phyloP scores from a whole-genome alignment of 495 filamentous ascomycete genomes.

The Cryomyces minteri region DNA sequence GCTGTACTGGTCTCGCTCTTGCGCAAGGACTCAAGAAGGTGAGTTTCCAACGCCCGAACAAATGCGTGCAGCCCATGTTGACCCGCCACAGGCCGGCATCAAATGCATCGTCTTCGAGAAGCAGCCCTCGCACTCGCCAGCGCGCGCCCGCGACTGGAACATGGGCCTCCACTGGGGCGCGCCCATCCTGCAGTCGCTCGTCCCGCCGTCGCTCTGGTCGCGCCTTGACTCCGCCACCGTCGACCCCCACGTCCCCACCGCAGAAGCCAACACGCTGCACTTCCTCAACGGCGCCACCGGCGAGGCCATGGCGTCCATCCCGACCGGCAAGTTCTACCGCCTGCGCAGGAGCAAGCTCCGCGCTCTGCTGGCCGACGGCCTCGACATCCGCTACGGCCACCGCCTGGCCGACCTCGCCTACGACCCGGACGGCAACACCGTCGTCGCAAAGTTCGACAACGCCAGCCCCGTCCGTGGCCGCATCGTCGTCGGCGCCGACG shows the following conservation, averaged over 20 bases:
- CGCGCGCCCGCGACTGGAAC: constrained; percentile 2
- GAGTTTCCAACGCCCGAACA: too few species aligned
- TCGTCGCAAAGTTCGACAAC: constrained; percentile 8
- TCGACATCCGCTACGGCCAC: background rate
- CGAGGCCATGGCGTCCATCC: background rate
- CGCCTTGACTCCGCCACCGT: constrained; percentile 1
- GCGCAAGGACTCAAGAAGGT: too few species aligned
- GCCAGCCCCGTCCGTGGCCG: constrained; percentile 5
- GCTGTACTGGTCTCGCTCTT: too few species aligned
- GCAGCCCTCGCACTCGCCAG: too few species aligned
- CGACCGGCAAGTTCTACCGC: background rate
- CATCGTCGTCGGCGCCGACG: constrained; percentile 12
- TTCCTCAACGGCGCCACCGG: background rate
- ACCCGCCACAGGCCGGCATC: too few species aligned
- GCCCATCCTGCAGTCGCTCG: background rate
- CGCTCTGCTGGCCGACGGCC: background rate
- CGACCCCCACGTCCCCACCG: background rate
- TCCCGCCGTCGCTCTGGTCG: constrained; percentile 1
- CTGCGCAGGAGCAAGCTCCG: constrained; percentile 1
- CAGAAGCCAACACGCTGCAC: background rate
- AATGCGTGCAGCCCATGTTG: too few species aligned
- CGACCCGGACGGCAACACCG: background rate
- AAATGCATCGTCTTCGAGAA: too few species aligned
- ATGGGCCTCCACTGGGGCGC: constrained; percentile 5
- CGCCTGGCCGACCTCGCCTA: background rate